A percentile compares a stretch with the other conserved stretches of the same genome.
phyloP scores from a whole-genome alignment of 148 eudicot genomes.

The Agrostemma githago region DNA sequence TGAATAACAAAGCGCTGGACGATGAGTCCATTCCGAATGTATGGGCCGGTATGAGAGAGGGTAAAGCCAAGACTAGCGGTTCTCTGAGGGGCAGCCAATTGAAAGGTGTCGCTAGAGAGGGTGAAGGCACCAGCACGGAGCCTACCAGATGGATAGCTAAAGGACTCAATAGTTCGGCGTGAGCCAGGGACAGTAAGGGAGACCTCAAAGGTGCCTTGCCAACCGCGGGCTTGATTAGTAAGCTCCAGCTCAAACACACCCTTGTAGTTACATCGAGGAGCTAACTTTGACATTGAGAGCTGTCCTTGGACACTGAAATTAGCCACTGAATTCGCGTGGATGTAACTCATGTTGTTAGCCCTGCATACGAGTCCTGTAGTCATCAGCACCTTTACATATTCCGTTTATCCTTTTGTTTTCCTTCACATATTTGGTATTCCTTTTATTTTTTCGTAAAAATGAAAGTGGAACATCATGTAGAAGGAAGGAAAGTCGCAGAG shows the following conservation, averaged over 20 bases:
- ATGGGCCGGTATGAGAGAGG: constrained; percentile 1
- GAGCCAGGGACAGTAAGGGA: neutral
- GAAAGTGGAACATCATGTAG: no score
- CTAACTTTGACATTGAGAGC: neutral
- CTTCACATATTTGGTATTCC: no score
- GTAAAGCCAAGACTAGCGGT: neutral
- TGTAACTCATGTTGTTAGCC: neutral
- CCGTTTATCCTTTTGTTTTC: no score
- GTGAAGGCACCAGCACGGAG: neutral
- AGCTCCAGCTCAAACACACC: constrained; percentile 9
- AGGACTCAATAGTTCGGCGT: neutral
- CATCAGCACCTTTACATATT: no score
- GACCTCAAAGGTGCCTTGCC: neutral
- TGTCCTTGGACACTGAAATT: neutral
- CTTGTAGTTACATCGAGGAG: neutral
- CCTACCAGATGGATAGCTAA: neutral
- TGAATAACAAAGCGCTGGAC: constrained; percentile 3
- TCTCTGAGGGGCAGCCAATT: neutral
- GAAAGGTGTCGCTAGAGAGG: neutral
- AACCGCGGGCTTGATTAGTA: neutral
- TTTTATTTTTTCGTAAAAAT: no score
- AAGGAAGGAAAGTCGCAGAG: neutral
- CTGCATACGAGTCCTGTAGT: neutral
- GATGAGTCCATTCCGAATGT: neutral
- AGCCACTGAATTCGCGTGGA: constrained; percentile 7